Evolutionary conservation across 2,329 filamentous ascomycete species (phyloP).

Genomic region (Neonectria faginata): DNA sequence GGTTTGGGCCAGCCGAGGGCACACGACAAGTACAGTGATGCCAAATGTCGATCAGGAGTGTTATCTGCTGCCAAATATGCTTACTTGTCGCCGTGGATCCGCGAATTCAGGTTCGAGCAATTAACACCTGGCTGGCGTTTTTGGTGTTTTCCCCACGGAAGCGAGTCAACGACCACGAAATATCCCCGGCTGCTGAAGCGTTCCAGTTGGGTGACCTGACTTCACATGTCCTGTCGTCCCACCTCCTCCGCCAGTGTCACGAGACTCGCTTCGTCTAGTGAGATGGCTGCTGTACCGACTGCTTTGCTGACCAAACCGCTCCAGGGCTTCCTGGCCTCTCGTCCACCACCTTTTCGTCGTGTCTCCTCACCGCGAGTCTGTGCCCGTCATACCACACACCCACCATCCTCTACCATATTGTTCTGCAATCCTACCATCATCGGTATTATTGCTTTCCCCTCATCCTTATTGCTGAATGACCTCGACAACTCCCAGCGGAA

Average conservation of each 20-base stretch:
- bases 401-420: not conserved
- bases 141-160: slow-evolving; percentile 12
- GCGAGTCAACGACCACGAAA: slow-evolving; percentile 9
- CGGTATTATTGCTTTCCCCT: slow-evolving; percentile 1
- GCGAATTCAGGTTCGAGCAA: slow-evolving; percentile 20
- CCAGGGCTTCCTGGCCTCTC: slow-evolving; percentile 22
- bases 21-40: slow-evolving; percentile 1
- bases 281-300: slow-evolving; percentile 16
- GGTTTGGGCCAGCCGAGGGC: not conserved
- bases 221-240: slow-evolving; percentile 33
- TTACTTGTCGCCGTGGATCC: slow-evolving; percentile 28
- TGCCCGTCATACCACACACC: slow-evolving; percentile 19
- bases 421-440: not conserved
- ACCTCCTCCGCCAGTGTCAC: slow-evolving; percentile 28
- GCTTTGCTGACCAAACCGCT: slow-evolving; percentile 17
- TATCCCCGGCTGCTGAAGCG: slow-evolving; percentile 17
- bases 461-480: not conserved
- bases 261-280: slow-evolving; percentile 30
- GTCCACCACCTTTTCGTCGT: slow-evolving; percentile 23
- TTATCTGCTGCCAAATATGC: slow-evolving; percentile 10
- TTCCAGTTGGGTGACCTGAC: slow-evolving; percentile 34
- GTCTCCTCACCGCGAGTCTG: slow-evolving; percentile 11
- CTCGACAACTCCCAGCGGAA: not conserved
- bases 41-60: slow-evolving; percentile 22
- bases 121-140: slow-evolving; percentile 10